Evolutionary conservation across 805 yeast species (phyloP).

Genomic region (Brettanomyces anomalus): DNA sequence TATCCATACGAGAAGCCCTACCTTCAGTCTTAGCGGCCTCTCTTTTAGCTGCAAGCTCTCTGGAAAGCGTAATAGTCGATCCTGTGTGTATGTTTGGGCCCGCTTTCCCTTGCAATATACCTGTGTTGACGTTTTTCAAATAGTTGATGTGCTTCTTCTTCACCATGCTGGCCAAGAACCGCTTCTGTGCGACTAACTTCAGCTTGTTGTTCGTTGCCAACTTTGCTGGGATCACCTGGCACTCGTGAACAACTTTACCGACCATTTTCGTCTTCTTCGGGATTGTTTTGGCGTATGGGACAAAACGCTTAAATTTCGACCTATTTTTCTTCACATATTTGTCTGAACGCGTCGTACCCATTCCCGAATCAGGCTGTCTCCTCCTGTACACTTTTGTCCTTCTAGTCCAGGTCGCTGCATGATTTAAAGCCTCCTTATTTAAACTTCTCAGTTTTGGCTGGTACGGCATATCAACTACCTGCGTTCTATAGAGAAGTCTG

Average conservation of each 20-base stretch:
- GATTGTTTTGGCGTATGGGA: conserved; percentile 81
- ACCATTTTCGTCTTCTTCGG: conserved; percentile 79
- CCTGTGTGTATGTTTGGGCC: conserved; percentile 73
- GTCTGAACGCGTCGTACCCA: conserved; percentile 20
- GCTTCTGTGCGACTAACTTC: conserved; percentile 43
- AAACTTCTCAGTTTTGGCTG: conserved; percentile 38
- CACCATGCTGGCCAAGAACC: conserved; percentile 20
- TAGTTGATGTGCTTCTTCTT: conserved; percentile 44
- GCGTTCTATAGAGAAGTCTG: conserved; percentile 41
- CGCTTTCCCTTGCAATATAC: conserved; percentile 78
- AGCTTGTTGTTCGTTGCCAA: conserved; percentile 55
- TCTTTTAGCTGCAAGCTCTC: conserved; percentile 43
- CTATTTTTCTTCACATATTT: not conserved
- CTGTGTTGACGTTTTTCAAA: conserved; percentile 62
- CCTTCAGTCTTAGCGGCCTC: conserved; percentile 57
- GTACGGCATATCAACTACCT: conserved; percentile 42
- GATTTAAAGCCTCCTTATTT: conserved; percentile 27
- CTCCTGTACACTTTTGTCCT: conserved; percentile 15
- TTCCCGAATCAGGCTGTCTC: conserved; percentile 17
- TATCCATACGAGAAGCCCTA: conserved; percentile 89
- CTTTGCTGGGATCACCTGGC: conserved; percentile 76
- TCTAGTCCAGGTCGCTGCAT: conserved; percentile 25
- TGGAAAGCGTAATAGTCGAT: conserved; percentile 60
- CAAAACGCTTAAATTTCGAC: conserved; percentile 28
- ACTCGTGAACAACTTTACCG: conserved; percentile 89